Evolutionary conservation across 768 basidiomycete genomes (phyloP).

Genomic region (Amanita brunnescens): DNA sequence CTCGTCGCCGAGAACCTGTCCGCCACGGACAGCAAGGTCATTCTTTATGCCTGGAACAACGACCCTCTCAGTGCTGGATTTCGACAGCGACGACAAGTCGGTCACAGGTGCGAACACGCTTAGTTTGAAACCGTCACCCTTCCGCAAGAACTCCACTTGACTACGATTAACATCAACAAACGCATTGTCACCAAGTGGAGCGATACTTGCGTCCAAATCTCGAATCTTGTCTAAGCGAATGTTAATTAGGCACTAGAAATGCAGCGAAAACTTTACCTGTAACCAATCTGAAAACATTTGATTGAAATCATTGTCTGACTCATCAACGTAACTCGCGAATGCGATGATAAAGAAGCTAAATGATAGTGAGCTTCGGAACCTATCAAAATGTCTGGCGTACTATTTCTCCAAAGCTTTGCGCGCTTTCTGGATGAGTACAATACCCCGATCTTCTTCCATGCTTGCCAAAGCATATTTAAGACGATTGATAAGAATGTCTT

Average conservation of each 20-base stretch:
- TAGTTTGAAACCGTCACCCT: conserved; percentile 69
- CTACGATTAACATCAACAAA: conserved; percentile 26
- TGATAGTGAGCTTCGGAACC: neutral
- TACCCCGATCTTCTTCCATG: conserved; percentile 55
- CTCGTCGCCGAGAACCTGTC: conserved; percentile 87
- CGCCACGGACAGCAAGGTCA: conserved; percentile 67
- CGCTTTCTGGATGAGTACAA: conserved; percentile 54
- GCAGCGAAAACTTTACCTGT: conserved; percentile 35
- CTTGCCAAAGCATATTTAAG: conserved; percentile 80
- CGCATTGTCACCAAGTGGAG: neutral
- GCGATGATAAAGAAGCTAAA: conserved; percentile 87
- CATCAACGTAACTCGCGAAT: conserved; percentile 82
- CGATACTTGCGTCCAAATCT: conserved; percentile 81
- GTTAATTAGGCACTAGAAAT: neutral
- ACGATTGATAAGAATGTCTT: conserved; percentile 77
- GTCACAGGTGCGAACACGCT: conserved; percentile 90
- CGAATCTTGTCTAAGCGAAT: conserved; percentile 55
- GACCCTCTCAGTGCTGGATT: conserved; percentile 49
- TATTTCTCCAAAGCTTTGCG: conserved; percentile 82
- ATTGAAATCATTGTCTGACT: conserved; percentile 42
- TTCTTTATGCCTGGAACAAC: conserved; percentile 63
- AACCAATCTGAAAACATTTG: conserved; percentile 85
- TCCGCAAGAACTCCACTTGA: conserved; percentile 81
- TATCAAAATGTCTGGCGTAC: conserved; percentile 33
- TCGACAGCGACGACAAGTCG: conserved; percentile 78